Base-by-base conservation (phyloP, 1,139 yeast genomes). In the Geotrichum cucujoidarum region DNA sequence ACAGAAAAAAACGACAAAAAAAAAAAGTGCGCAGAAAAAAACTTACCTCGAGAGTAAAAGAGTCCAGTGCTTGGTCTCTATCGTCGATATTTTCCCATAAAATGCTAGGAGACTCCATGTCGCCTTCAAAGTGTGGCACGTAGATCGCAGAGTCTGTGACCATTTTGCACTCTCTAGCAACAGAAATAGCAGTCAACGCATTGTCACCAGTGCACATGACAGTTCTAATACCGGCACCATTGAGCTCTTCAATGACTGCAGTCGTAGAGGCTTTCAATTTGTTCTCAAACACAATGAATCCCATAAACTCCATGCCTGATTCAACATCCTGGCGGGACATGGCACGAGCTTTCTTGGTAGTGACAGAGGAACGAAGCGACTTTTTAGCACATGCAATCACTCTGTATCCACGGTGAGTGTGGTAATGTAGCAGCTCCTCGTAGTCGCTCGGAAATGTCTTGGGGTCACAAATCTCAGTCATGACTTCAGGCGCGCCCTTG, bases 161-260 rank as follows among this genome's bases (percentile, higher is more conserved):
- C 53, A 92, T 73, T 7, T 79, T 81, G 63, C 95, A 85, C 60
- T 92, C 97, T 53, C 79, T 76, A 1, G 87, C 96, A 24, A 92
- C 98, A 67, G 95, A 85, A 22, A 94, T 79, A 0, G 98, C 98
- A 0, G 99, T 92, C 53, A 92, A 72, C 16, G 92, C 80, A 62
- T 92, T 92, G 64, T 92, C 99, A 47, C 99, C 99, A 0, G 98
- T 92, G 65, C 98, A 94, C 98, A 92, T 94, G 24, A 89, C 73
- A 0, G 95, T 86, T 57, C 97, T 73, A 49, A 92, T 76, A 35
- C 77, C 73, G 0, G 98, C 97, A 13, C 69, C 71, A 35, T 69
- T 69, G 47, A 92, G 72, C 52, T 77, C 74, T 16, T 67, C 59
- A 51, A 92, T 74, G 0, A 90, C 87, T 0, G 71, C 67, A 4